Conservation (phyloP, 2,329 filamentous ascomycete species). For the Exophiala sp. region DNA sequence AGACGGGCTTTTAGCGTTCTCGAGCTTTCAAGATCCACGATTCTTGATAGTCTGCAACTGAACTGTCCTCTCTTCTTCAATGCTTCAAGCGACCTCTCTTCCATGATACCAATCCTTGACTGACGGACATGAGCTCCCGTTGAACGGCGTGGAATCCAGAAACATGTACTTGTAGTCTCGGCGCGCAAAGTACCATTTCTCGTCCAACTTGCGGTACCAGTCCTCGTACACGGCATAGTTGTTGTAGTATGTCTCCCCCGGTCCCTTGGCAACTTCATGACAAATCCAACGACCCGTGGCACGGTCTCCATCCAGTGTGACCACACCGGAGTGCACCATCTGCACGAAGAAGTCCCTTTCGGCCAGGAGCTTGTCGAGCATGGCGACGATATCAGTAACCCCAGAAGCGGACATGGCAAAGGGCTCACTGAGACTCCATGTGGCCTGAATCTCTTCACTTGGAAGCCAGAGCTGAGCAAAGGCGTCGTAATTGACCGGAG, state of each 20-base stretch:
- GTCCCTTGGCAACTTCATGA: constrained; percentile 10
- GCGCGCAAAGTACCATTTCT: constrained; percentile 8
- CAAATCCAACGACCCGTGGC: constrained; percentile 15
- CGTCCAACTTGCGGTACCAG: constrained; percentile 5
- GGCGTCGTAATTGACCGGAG: not conserved
- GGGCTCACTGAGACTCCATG: constrained; percentile 6
- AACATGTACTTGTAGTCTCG: constrained; percentile 16
- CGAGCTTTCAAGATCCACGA: too few species aligned
- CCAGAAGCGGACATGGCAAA: constrained; percentile 7
- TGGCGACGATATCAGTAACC: not conserved
- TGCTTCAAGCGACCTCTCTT: not conserved
- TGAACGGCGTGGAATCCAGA: constrained; percentile 10
- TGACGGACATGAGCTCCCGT: constrained; percentile 1
- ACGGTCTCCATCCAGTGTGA: not conserved
- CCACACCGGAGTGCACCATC: constrained; percentile 14
- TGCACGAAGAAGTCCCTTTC: constrained; percentile 14
- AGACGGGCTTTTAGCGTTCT: constrained; percentile 2
- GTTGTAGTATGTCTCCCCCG: constrained; percentile 14
- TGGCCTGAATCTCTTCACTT: not conserved
- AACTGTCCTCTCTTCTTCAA: too few species aligned
- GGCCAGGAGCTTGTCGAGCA: constrained; percentile 3
- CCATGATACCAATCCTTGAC: constrained; percentile 1
- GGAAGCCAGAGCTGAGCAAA: constrained; percentile 10
- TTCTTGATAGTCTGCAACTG: too few species aligned
- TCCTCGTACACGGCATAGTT: constrained; percentile 15